A percentile compares a stretch with the other conserved stretches of the same genome.
These are phyloP conservation scores for Suillus occidentalis DNA, from an alignment of 768 basidiomycete genomes.

Conservation along the genomic window DNA sequence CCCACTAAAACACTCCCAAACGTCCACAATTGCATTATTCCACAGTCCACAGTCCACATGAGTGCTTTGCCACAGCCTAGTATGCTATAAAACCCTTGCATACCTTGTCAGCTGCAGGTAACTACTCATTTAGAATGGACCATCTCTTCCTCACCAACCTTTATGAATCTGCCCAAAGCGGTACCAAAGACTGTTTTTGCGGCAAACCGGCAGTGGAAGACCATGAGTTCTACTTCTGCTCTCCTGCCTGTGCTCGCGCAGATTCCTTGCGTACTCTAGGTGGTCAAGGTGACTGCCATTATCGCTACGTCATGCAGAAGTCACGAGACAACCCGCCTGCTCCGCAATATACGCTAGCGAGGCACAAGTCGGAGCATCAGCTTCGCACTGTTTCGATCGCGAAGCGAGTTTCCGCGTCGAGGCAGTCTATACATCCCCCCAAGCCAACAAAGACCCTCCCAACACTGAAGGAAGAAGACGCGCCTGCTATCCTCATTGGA, in stretches of 20 bases:
- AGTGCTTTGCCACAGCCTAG: neutral
- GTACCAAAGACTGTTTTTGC: slow-evolving; percentile 22
- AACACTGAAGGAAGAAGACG: slow-evolving; percentile 20
- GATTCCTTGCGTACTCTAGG: slow-evolving; percentile 29
- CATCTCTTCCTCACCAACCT: slow-evolving; percentile 2
- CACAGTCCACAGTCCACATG: neutral
- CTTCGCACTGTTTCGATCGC: neutral
- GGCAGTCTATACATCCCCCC: neutral
- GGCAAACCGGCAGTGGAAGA: slow-evolving; percentile 21
- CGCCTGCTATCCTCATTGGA: slow-evolving; percentile 11
- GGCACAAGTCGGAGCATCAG: slow-evolving; percentile 17
- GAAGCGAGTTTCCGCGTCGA: neutral
- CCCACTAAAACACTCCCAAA: neutral
- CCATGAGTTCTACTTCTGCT: slow-evolving; percentile 32
- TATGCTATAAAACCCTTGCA: neutral
- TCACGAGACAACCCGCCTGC: slow-evolving; percentile 14
- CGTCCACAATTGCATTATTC: neutral
- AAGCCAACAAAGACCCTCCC: slow-evolving; percentile 10
- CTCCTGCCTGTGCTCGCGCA: slow-evolving; percentile 23
- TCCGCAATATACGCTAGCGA: slow-evolving; percentile 6
- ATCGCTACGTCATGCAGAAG: slow-evolving; percentile 21
- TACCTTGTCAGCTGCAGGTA: neutral
- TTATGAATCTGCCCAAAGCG: slow-evolving; percentile 13
- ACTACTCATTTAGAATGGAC: neutral
- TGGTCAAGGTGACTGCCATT: slow-evolving; percentile 21